Evolutionary conservation across 1,284 basidiomycete genomes (phyloP).

Genomic region (Malassezia globosa): DNA sequence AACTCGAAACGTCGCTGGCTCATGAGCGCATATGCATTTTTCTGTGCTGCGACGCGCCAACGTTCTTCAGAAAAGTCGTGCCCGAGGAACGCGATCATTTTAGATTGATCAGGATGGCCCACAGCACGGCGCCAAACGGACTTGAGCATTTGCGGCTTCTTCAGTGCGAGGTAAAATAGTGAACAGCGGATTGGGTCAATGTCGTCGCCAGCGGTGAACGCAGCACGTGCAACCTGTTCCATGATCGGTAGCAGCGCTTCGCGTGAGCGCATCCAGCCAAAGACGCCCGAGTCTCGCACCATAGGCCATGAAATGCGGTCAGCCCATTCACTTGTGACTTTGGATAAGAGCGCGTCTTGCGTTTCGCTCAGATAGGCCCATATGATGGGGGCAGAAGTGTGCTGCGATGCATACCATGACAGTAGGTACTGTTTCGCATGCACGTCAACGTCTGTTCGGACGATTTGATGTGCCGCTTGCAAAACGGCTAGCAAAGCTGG

Average conservation of each 20-base stretch:
- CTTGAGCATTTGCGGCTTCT: conserved; percentile 79
- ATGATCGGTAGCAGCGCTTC: conserved; percentile 6
- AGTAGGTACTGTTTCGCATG: conserved; percentile 2
- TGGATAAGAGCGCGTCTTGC: conserved; percentile 6
- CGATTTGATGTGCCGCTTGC: not conserved
- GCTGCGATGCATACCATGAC: not conserved
- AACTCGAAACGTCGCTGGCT: conserved; percentile 52
- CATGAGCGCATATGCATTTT: conserved; percentile 89
- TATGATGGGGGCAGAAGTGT: not conserved
- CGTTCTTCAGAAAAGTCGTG: conserved; percentile 77
- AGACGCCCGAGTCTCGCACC: conserved; percentile 5
- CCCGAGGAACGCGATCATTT: conserved; percentile 82
- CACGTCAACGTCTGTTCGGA: conserved; percentile 2
- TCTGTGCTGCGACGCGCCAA: conserved; percentile 85
- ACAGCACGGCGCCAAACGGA: conserved; percentile 89
- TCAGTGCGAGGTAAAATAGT: conserved; percentile 84
- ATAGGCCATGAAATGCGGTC: not conserved
- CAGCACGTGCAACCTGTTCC: conserved; percentile 80
- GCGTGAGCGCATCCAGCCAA: conserved; percentile 5
- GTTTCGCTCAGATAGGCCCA: conserved; percentile 3
- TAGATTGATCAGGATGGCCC: conserved; percentile 77
- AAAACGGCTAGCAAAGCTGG: not conserved
- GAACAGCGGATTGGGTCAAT: conserved; percentile 79
- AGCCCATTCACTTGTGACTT: not conserved
- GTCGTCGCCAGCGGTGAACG: conserved; percentile 60